A percentile compares a stretch with the other conserved stretches of the same genome.
Conservation (phyloP, 108 stramenopile genomes). For the Skeletonema tropicum region DNA sequence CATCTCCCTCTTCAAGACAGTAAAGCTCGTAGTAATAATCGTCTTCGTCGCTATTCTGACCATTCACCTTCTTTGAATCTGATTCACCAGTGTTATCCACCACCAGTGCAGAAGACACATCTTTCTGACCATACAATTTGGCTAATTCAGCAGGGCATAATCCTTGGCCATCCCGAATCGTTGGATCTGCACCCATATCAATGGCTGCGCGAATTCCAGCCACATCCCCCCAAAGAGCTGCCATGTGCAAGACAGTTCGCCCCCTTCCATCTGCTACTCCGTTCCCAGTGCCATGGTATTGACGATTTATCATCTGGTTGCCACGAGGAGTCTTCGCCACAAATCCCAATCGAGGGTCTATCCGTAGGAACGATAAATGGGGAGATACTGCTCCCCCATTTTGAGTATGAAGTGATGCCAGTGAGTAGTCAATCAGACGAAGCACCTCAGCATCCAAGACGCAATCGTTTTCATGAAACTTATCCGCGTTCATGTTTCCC, state of each 20-base stretch:
- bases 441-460: conserved; percentile 14
- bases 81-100: not conserved
- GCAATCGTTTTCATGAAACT: not conserved
- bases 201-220: conserved; percentile 23
- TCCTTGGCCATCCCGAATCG: conserved; percentile 29
- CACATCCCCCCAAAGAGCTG: conserved; percentile 47
- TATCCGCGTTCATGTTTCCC: not conserved
- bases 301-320: conserved; percentile 28
- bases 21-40: conserved; percentile 52
- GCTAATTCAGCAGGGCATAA: conserved; percentile 31
- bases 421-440: conserved; percentile 33
- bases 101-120: conserved; percentile 9
- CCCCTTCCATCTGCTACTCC: conserved; percentile 18
- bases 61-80: not conserved
- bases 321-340: conserved; percentile 10
- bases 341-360: conserved; percentile 31
- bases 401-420: conserved; percentile 29
- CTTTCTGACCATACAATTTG: conserved; percentile 13
- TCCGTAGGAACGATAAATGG: conserved; percentile 32
- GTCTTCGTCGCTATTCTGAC: conserved; percentile 4
- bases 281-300: conserved; percentile 10
- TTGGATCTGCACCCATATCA: conserved; percentile 41
- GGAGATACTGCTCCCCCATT: conserved; percentile 39
- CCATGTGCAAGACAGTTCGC: conserved; percentile 40
- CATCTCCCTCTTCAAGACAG: conserved; percentile 28